A percentile compares a stretch with the other conserved stretches of the same genome.
Evolutionary conservation across 2,329 filamentous ascomycete genomes (phyloP).

Genomic region (Sarocladium kiliense): DNA sequence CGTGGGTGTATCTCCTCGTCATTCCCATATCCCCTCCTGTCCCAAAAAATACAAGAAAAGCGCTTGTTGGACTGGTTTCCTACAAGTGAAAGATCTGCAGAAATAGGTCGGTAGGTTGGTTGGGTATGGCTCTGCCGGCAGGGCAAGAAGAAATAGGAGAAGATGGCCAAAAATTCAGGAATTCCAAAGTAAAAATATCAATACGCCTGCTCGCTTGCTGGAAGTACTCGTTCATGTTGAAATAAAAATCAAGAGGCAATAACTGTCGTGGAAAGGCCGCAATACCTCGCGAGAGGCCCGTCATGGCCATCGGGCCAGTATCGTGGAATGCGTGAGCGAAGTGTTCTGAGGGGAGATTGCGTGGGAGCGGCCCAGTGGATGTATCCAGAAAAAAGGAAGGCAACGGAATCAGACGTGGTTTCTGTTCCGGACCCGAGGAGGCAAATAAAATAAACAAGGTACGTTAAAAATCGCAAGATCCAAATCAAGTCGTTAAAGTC

Average conservation of each 20-base stretch:
- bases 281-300: conserved; percentile 8
- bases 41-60: conserved; percentile 6
- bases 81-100: conserved; percentile 5
- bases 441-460: conserved; percentile 11
- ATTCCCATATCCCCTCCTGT: background rate
- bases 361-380: conserved; percentile 2
- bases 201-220: conserved; percentile 17
- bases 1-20: background rate
- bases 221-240: conserved; percentile 1
- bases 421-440: background rate
- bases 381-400: background rate
- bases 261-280: background rate
- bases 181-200: conserved; percentile 11
- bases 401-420: background rate
- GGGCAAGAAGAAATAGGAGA: background rate
- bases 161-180: background rate
- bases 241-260: conserved; percentile 1
- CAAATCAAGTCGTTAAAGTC: conserved; percentile 15
- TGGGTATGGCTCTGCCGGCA: conserved; percentile 8
- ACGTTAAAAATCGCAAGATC: background rate
- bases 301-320: conserved; percentile 14
- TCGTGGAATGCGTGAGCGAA: conserved; percentile 9
- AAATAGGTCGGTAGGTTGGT: background rate
- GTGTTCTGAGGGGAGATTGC: conserved; percentile 9
- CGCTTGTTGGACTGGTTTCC: background rate